Percentiles rank a stretch among this genome's conserved stretches.
These are phyloP conservation scores for Penicillium hesseltinei DNA, from an alignment of 2,329 filamentous ascomycete species.

Conservation along the genomic window DNA sequence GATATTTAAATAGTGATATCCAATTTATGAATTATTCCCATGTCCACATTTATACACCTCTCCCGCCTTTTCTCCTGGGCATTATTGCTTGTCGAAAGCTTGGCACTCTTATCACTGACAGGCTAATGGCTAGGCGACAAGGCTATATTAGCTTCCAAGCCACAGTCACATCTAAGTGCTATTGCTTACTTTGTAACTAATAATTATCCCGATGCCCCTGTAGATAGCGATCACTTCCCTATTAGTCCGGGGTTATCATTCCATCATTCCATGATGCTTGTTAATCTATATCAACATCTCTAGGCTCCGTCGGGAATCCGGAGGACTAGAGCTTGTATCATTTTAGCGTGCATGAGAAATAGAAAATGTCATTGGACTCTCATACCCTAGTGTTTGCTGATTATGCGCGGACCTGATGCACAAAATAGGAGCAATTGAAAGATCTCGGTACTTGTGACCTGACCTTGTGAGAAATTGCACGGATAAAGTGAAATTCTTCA, in stretches of 20 bases:
- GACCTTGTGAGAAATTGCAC: not conserved
- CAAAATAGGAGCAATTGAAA: not conserved
- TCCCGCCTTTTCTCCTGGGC: not conserved
- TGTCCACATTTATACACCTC: not conserved
- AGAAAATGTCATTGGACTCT: not conserved
- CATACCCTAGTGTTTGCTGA: not conserved
- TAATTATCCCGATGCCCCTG: not conserved
- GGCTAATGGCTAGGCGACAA: not conserved
- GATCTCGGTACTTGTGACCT: not conserved
- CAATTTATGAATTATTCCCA: not conserved
- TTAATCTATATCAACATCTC: not conserved
- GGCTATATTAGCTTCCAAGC: not conserved
- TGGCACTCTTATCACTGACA: not conserved
- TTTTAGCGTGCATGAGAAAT: not conserved
- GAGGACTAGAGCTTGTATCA: not conserved
- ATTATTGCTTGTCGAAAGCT: conserved; percentile 6
- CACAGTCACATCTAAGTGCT: not conserved
- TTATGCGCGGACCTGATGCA: too few relatives aligned
- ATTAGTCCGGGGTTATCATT: not conserved
- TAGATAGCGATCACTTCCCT: not conserved
- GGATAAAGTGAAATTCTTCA: not conserved
- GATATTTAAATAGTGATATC: not conserved
- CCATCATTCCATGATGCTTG: not conserved
- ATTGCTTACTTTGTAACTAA: not conserved
- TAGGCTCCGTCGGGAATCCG: conserved; percentile 2